Evolutionary conservation across 768 basidiomycete genomes (phyloP).

Genomic region (Candolleomyces aberdarensis): DNA sequence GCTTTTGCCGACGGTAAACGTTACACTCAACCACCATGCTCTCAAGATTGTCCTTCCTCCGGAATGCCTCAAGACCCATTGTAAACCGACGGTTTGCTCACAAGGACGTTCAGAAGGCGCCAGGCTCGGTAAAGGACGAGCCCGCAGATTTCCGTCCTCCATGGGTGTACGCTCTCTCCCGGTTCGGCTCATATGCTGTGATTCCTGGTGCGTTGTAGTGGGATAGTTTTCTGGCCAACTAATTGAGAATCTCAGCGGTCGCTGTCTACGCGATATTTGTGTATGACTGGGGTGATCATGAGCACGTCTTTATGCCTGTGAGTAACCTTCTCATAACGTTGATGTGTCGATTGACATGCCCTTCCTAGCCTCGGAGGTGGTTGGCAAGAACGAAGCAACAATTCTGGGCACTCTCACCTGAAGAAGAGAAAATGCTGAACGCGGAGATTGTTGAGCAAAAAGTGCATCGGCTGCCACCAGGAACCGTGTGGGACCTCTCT

Average conservation of each 20-base stretch:
- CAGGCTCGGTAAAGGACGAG: conserved; percentile 4
- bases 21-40: conserved; percentile 3
- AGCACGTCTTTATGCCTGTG: conserved; percentile 70
- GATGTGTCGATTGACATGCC: not conserved
- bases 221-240: too few species aligned
- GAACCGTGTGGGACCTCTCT: not conserved
- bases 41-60: conserved; percentile 2
- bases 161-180: conserved; percentile 55
- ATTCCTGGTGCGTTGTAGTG: conserved; percentile 47
- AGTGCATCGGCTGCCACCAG: conserved; percentile 4
- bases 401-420: conserved; percentile 58
- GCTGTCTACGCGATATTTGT: conserved; percentile 56
- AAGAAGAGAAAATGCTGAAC: conserved; percentile 43
- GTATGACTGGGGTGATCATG: conserved; percentile 66
- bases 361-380: conserved; percentile 56
- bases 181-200: conserved; percentile 48
- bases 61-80: not conserved
- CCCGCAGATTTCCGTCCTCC: conserved; percentile 53
- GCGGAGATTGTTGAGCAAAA: conserved; percentile 10
- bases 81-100: not conserved
- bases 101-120: conserved; percentile 3
- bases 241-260: conserved; percentile 33
- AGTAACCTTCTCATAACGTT: conserved; percentile 20
- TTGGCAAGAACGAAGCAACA: conserved; percentile 41
- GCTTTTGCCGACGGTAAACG: not conserved